Percentiles rank a stretch among this genome's conserved stretches.
Conservation (phyloP, 352 stramenopile species). For the Globisporangium alternatum region DNA sequence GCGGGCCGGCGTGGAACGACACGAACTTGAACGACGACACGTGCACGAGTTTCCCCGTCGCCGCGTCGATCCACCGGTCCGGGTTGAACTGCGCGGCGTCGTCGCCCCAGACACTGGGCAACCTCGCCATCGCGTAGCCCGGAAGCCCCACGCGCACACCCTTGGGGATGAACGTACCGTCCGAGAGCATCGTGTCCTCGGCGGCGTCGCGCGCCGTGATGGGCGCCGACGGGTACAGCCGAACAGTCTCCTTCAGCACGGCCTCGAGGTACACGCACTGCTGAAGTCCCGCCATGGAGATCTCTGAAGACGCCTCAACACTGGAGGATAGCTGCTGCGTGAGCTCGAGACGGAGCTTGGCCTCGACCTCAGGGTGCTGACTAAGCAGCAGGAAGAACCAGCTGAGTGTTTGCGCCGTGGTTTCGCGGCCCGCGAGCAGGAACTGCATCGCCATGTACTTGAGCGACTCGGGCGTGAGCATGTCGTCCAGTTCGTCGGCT, state of each 20-base stretch:
- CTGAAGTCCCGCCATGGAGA: constrained; percentile 37
- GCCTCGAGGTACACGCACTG: constrained; percentile 59
- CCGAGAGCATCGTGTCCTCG: constrained; percentile 49
- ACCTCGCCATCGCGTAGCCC: constrained; percentile 49
- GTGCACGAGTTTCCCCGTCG: constrained; percentile 25
- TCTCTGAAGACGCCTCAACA: background rate
- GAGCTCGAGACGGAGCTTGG: constrained; percentile 36
- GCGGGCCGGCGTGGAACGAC: constrained; percentile 51
- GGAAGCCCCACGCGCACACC: constrained; percentile 47
- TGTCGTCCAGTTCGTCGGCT: constrained; percentile 9
- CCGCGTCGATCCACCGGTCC: constrained; percentile 52
- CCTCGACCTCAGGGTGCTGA: constrained; percentile 37
- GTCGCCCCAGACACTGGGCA: constrained; percentile 53
- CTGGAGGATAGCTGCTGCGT: background rate
- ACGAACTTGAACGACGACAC: constrained; percentile 46
- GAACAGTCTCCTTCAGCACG: constrained; percentile 56
- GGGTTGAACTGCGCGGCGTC: constrained; percentile 50
- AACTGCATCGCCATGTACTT: constrained; percentile 45
- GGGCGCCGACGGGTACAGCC: constrained; percentile 50
- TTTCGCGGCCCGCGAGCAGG: constrained; percentile 45
- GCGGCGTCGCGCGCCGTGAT: constrained; percentile 33
- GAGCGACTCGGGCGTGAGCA: constrained; percentile 19
- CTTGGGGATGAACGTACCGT: constrained; percentile 63
- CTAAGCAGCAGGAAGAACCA: constrained; percentile 60
- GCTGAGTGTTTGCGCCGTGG: constrained; percentile 48